Base-by-base conservation (phyloP, 2,329 filamentous ascomycete species). In the Bipolaris zeicola region DNA sequence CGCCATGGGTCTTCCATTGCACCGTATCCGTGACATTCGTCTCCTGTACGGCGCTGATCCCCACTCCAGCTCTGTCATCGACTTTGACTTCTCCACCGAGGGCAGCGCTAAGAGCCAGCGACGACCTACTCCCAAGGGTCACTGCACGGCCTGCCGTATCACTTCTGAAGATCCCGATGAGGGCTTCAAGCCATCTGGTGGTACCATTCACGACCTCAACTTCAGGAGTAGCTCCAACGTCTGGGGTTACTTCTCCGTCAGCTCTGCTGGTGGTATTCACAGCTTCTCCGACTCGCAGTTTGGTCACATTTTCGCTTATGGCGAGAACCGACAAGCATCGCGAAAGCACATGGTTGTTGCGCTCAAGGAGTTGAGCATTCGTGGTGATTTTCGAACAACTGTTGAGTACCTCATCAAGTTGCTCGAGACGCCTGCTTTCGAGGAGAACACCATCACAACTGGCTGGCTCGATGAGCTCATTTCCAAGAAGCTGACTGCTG, bases 181-280 rank as follows among this genome's bases (percentile, higher is more conserved):
- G 83, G 95, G 95, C 50, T 99, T 99, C 87, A 99, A 99, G 86
- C 95, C 95, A 56, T 99, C 95, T 43, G 96, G 94, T 72, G 95
- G 95, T 87, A 96, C 94, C 50, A 96, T 99, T 87, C 95, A 98
- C 82, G 95, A 99, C 75, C 83, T 99, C 73, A 99, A 99, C 84
- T 99, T 99, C 87, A 87, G 95, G 75, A 96, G 90, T 82, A 96
- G 92, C 77, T 98, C 95, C 62, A 99, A 99, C 68, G 95, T 98
- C 54, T 99, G 95, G 95, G 95, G 95, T 84, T 99, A 99, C 81
- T 99, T 99, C 87, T 99, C 95, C 50, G 95, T 99, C 77, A 91
- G 93, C 81, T 95, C 93, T 8, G 89, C 92, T 53, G 94, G 93
- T 81, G 93, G 93, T 79, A 99, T 99, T 65, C 95, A 99, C 86